Percentiles rank a stretch among this genome's conserved stretches.
Conservation (phyloP, 306 rosid genomes). For the Lathyrus oleraceus region DNA sequence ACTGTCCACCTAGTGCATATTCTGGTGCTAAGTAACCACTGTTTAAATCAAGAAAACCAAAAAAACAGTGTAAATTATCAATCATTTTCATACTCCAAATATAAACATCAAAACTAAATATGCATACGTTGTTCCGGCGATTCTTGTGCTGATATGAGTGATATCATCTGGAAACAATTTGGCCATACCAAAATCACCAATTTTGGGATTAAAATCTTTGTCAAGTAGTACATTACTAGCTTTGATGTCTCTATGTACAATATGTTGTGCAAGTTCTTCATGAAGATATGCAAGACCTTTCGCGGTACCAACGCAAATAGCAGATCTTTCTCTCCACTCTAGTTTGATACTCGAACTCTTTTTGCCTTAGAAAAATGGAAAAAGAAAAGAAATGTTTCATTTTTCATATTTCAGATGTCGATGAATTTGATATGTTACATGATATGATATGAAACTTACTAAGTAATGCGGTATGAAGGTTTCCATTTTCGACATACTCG, state of each 20-base stretch:
- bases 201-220: slow-evolving; percentile 69
- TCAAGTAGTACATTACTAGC: slow-evolving; percentile 93
- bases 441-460: slow-evolving; percentile 42
- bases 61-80: slow-evolving; percentile 27
- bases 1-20: slow-evolving; percentile 91
- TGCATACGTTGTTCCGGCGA: slow-evolving; percentile 95
- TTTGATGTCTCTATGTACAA: slow-evolving; percentile 96
- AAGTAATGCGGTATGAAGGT: slow-evolving; percentile 70
- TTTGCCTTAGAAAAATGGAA: slow-evolving; percentile 46
- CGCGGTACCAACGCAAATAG: slow-evolving; percentile 75
- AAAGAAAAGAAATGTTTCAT: slow-evolving; percentile 20
- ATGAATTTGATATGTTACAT: no score
- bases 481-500: slow-evolving; percentile 78
- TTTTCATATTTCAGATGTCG: not conserved
- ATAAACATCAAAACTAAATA: slow-evolving; percentile 33
- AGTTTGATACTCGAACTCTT: slow-evolving; percentile 42
- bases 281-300: slow-evolving; percentile 86
- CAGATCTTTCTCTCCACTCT: slow-evolving; percentile 83
- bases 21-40: slow-evolving; percentile 99
- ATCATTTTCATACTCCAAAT: slow-evolving; percentile 9
- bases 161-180: slow-evolving; percentile 90
- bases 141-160: slow-evolving; percentile 95
- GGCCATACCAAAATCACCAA: slow-evolving; percentile 97
- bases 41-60: slow-evolving; percentile 40
- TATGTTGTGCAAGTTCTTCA: slow-evolving; percentile 81